Percentiles rank a stretch among this genome's conserved stretches.
These are phyloP conservation scores for Pilaira anomala DNA, from an alignment of 192 early-diverging fungal genomes.

Conservation along the genomic window DNA sequence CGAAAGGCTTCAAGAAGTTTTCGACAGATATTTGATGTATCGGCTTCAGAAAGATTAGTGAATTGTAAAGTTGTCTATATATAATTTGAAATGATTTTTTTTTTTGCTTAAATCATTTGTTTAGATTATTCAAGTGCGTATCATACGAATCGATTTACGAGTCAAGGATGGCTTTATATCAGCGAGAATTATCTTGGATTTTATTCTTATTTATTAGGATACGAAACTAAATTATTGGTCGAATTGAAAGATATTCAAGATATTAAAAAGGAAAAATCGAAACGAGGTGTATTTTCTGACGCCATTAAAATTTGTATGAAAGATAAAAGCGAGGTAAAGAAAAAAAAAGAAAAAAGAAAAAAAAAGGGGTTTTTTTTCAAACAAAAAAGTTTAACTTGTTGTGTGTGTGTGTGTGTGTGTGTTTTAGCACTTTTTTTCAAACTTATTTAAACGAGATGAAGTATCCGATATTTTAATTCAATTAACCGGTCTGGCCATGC, in stretches of 20 bases:
- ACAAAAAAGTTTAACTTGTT: no score
- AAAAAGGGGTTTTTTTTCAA: background rate
- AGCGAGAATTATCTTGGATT: constrained; percentile 91
- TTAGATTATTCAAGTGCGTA: constrained; percentile 90
- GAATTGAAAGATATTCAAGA: constrained; percentile 92
- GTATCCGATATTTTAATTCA: constrained; percentile 76
- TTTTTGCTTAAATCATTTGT: background rate
- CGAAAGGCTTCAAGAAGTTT: constrained; percentile 86
- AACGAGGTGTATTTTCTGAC: constrained; percentile 89
- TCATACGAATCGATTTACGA: constrained; percentile 48
- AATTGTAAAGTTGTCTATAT: constrained; percentile 59
- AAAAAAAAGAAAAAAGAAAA: background rate
- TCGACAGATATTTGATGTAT: constrained; percentile 81
- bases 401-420: background rate
- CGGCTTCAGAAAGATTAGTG: constrained; percentile 81
- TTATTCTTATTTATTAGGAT: constrained; percentile 91
- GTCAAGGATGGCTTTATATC: constrained; percentile 97
- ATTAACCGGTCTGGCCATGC: constrained; percentile 75
- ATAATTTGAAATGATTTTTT: no score
- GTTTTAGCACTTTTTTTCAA: constrained; percentile 81
- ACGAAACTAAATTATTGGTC: constrained; percentile 89
- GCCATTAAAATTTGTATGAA: constrained; percentile 83
- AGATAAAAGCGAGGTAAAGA: constrained; percentile 68
- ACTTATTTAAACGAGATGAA: constrained; percentile 92
- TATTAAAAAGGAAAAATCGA: constrained; percentile 83